These are phyloP conservation scores for Botrytis medusae DNA, from an alignment of 2,329 filamentous ascomycete genomes.

Conservation along the genomic window DNA sequence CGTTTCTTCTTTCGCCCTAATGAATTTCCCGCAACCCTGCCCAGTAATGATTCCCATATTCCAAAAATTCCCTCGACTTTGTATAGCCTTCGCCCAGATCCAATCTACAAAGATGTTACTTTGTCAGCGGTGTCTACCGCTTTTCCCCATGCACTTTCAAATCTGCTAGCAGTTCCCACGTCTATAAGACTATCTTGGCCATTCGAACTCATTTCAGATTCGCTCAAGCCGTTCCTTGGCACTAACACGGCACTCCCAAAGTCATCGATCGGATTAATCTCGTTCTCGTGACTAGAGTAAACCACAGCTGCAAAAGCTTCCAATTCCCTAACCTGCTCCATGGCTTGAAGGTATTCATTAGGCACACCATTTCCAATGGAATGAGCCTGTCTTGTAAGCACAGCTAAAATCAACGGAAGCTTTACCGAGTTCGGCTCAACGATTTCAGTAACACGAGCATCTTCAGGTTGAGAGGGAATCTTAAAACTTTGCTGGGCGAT, in stretches of 20 bases:
- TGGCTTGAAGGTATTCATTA: conserved; percentile 69
- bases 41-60: conserved; percentile 13
- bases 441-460: conserved; percentile 50
- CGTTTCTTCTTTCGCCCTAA: conserved; percentile 9
- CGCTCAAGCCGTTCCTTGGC: conserved; percentile 26
- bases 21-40: conserved; percentile 1
- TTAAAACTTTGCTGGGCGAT: conserved; percentile 79
- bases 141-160: conserved; percentile 71
- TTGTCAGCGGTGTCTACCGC: conserved; percentile 48
- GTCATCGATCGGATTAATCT: conserved; percentile 48
- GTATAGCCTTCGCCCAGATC: conserved; percentile 14
- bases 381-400: conserved; percentile 88
- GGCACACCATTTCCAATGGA: conserved; percentile 77
- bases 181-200: conserved; percentile 54
- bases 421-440: conserved; percentile 59
- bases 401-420: conserved; percentile 85
- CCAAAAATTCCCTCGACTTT: conserved; percentile 2
- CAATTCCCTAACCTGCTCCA: conserved; percentile 74
- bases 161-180: conserved; percentile 51
- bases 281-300: conserved; percentile 80
- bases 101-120: conserved; percentile 23
- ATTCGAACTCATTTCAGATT: conserved; percentile 26
- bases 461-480: conserved; percentile 43
- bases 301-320: conserved; percentile 85
- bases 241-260: conserved; percentile 27